These are phyloP conservation scores for Jamesozyma spencerorum DNA, from an alignment of 805 yeast genomes.

Conservation along the genomic window DNA sequence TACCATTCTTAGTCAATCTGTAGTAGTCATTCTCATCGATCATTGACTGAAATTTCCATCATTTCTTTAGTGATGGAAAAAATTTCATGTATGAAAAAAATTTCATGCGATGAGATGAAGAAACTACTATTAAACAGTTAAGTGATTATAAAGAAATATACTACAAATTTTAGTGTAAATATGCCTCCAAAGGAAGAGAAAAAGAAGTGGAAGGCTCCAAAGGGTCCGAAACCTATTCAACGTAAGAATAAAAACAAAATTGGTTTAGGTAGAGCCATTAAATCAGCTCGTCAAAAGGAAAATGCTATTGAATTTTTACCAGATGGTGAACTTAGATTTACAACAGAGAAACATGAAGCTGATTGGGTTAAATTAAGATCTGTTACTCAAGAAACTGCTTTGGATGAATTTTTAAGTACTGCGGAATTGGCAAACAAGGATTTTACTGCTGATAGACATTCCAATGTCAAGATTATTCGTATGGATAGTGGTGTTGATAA, in stretches of 20 bases:
- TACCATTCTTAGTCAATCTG: not conserved
- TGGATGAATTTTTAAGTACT: slow-evolving; percentile 89
- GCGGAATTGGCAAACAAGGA: slow-evolving; percentile 95
- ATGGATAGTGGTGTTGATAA: slow-evolving; percentile 43
- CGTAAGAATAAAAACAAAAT: slow-evolving; percentile 75
- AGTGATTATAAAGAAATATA: not conserved
- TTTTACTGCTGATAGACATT: slow-evolving; percentile 82
- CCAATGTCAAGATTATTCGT: slow-evolving; percentile 75
- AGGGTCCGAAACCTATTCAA: slow-evolving; percentile 85
- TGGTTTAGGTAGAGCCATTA: slow-evolving; percentile 79
- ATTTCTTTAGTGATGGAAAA: not conserved
- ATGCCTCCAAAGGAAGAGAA: slow-evolving; percentile 40
- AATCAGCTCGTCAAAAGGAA: slow-evolving; percentile 60
- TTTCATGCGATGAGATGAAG: slow-evolving; percentile 6
- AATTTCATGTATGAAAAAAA: slow-evolving; percentile 1
- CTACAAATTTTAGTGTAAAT: not conserved
- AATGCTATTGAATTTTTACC: slow-evolving; percentile 65
- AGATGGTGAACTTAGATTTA: slow-evolving; percentile 82
- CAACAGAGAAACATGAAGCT: slow-evolving; percentile 76
- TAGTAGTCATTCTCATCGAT: too few relatives aligned
- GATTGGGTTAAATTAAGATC: slow-evolving; percentile 86
- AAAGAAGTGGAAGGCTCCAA: slow-evolving; percentile 79
- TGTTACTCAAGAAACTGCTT: slow-evolving; percentile 86
- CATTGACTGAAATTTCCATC: too few relatives aligned
- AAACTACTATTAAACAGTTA: not conserved